Evolutionary conservation across 306 rosid genomes (phyloP).

Genomic region (Calophaca sinica): DNA sequence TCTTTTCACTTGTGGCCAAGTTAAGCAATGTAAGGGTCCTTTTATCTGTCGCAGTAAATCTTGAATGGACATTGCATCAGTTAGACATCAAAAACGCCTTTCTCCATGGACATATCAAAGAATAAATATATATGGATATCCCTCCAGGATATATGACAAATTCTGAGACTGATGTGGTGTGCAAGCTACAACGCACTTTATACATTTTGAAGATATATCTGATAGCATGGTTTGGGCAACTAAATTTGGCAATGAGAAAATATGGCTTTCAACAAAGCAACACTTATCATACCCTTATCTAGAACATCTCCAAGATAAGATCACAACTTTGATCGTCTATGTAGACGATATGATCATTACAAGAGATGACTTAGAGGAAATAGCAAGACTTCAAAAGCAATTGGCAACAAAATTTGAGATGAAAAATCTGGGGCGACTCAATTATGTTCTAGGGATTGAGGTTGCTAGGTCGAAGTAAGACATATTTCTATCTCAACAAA

Average conservation of each 20-base stretch:
- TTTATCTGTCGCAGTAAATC: background rate
- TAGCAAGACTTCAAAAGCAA: background rate
- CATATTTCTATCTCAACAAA: too few relatives aligned
- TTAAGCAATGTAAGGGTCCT: background rate
- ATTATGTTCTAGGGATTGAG: too few relatives aligned
- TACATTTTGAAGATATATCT: background rate
- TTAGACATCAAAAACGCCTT: background rate
- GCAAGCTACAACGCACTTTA: background rate
- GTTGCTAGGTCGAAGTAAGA: too few relatives aligned
- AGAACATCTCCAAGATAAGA: background rate
- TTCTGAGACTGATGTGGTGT: background rate
- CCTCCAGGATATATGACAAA: background rate
- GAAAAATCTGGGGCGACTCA: too few relatives aligned
- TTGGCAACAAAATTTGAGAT: background rate
- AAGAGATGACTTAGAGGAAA: background rate
- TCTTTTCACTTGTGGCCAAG: background rate
- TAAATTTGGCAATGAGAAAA: background rate
- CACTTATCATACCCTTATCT: background rate
- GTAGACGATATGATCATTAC: background rate
- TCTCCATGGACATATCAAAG: background rate
- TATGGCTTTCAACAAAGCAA: background rate
- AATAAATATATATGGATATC: background rate
- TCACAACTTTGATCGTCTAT: background rate
- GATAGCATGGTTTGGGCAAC: background rate
- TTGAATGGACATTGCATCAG: background rate